Percentiles rank a stretch among this genome's conserved stretches.
Conservation (phyloP, 305 asterid genomes). For the Ilex paraguariensis region DNA sequence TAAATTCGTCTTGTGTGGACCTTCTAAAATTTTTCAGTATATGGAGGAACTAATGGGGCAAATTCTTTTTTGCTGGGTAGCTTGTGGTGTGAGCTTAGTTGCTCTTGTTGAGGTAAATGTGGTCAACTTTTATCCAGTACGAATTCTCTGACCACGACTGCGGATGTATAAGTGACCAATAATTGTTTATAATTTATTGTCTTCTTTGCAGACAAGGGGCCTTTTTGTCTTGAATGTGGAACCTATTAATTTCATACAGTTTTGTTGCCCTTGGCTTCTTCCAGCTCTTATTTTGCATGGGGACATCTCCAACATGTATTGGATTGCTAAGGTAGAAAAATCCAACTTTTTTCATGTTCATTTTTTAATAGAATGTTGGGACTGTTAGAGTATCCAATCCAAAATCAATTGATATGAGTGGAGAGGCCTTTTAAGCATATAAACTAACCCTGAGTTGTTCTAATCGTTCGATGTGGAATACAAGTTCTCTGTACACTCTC, state of each 20-base stretch:
- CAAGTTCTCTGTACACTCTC: too few species aligned
- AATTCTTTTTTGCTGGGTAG: slow-evolving; percentile 81
- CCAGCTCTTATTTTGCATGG: slow-evolving; percentile 83
- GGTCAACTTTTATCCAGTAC: slow-evolving; percentile 11
- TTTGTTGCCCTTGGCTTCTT: slow-evolving; percentile 96
- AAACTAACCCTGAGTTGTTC: too few species aligned
- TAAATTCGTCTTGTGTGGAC: neutral
- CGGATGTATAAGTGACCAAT: slow-evolving; percentile 11
- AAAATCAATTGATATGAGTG: too few species aligned
- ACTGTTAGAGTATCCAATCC: too few species aligned
- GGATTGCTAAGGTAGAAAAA: slow-evolving; percentile 72
- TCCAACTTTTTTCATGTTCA: slow-evolving; percentile 1
- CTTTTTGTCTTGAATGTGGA: slow-evolving; percentile 66
- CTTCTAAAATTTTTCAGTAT: slow-evolving; percentile 43
- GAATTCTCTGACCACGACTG: slow-evolving; percentile 10
- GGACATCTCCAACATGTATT: slow-evolving; percentile 53
- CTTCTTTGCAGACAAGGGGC: slow-evolving; percentile 64
- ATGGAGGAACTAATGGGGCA: slow-evolving; percentile 91
- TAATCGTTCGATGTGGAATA: too few species aligned
- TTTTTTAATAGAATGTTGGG: too few species aligned
- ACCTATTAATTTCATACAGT: slow-evolving; percentile 71
- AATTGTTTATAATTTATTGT: slow-evolving; percentile 11
- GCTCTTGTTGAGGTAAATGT: slow-evolving; percentile 87
- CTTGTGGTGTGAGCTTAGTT: slow-evolving; percentile 83
- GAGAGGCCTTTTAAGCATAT: too few species aligned